These are phyloP conservation scores for Kazachstania sp. DNA, from an alignment of 1,139 yeast genomes.

Conservation along the genomic window DNA sequence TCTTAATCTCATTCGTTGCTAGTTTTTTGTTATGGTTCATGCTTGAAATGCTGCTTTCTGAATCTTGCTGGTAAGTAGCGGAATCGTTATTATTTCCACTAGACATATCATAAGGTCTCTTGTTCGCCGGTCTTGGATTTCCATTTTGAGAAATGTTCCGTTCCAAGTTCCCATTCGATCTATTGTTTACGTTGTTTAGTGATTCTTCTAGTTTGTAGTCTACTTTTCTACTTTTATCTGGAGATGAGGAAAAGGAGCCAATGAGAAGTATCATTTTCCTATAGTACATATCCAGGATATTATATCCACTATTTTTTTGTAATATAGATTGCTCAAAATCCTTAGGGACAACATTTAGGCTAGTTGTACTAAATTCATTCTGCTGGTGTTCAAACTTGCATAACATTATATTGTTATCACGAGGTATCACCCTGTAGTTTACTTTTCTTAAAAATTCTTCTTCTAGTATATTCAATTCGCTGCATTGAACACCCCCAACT, in stretches of 20 bases:
- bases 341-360: slow-evolving; percentile 5
- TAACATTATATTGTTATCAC: slow-evolving; percentile 34
- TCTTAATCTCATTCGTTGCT: slow-evolving; percentile 2
- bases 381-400: slow-evolving; percentile 27
- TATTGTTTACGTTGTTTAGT: not conserved
- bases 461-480: slow-evolving; percentile 80
- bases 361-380: slow-evolving; percentile 20
- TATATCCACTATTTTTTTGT: slow-evolving; percentile 26
- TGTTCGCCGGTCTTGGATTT: not conserved
- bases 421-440: slow-evolving; percentile 65
- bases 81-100: not conserved
- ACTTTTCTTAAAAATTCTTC: slow-evolving; percentile 78
- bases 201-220: slow-evolving; percentile 12
- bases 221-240: slow-evolving; percentile 22
- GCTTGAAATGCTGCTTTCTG: not conserved
- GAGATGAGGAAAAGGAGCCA: slow-evolving; percentile 35
- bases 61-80: not conserved
- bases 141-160: not conserved
- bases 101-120: not conserved
- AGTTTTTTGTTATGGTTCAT: slow-evolving; percentile 1
- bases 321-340: slow-evolving; percentile 3
- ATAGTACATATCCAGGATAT: slow-evolving; percentile 51
- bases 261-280: slow-evolving; percentile 52
- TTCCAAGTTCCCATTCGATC: not conserved
- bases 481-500: slow-evolving; percentile 86